phyloP scores from a whole-genome alignment of 208 protist genomes.

The Angomonas ambiguus region DNA sequence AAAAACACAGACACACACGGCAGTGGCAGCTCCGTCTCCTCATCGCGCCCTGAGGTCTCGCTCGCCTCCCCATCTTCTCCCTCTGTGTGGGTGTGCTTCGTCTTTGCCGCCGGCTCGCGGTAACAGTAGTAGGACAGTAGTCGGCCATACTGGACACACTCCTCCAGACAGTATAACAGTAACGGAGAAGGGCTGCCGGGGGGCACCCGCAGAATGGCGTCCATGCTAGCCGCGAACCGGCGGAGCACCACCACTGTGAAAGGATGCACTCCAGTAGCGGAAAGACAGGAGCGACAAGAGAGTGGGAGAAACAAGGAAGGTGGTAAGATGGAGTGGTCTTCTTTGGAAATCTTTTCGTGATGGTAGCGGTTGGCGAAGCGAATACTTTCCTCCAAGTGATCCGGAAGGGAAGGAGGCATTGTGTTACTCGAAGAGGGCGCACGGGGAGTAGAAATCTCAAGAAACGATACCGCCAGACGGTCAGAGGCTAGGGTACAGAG shows the following conservation, averaged over 20 bases:
- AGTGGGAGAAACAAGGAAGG: constrained; percentile 13
- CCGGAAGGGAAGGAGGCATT: too few relatives aligned
- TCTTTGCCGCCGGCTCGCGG: constrained; percentile 5
- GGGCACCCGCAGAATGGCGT: constrained; percentile 10
- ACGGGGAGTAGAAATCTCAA: too few relatives aligned
- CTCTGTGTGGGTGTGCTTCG: background rate
- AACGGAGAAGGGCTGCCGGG: constrained; percentile 26
- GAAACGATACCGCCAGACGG: too few relatives aligned
- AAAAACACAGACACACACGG: constrained; percentile 38
- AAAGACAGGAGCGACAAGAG: constrained; percentile 11
- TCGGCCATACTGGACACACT: constrained; percentile 72
- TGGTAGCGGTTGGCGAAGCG: too few relatives aligned
- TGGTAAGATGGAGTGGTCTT: too few relatives aligned
- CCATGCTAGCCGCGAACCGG: constrained; percentile 2
- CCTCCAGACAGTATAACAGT: constrained; percentile 44
- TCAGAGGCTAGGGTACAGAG: too few relatives aligned
- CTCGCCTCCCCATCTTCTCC: background rate
- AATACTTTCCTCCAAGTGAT: too few relatives aligned
- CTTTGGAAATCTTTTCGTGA: too few relatives aligned
- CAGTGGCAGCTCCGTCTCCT: background rate
- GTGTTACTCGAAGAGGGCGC: too few relatives aligned
- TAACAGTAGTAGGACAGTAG: constrained; percentile 69
- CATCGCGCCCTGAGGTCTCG: background rate
- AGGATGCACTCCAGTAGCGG: constrained; percentile 4
- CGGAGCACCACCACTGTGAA: constrained; percentile 48